Evolutionary conservation across 1,139 yeast species (phyloP), one percentile per base, ranked within the genome.

Genomic region (Pichia sp.): DNA sequence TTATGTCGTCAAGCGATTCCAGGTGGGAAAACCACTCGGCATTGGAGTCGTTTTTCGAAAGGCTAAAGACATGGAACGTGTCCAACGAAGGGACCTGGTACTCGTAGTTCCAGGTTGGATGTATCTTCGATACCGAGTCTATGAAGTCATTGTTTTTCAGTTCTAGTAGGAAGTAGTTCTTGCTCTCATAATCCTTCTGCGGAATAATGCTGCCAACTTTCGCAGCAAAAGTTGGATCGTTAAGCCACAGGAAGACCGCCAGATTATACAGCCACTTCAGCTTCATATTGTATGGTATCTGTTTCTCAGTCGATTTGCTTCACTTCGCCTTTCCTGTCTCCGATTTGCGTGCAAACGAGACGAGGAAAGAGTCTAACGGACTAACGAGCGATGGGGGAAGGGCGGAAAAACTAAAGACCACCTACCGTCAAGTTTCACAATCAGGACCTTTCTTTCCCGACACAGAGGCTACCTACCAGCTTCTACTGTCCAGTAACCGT

Each of bases 31-130:
- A 68, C 51, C 52, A 20, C 24, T 59, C 56, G 34, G 62, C 51
- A 40, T 55, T 52, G 30, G 50, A 50, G 43, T 57, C 60, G 14
- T 62, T 58, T 61, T 80, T 79, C 38, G 69, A 65, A 24, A 79
- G 66, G 41, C 90, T 84, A 62, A 86, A 84, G 10, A 86, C 87
- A 65, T 76, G 81, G 65, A 82, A 84, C 56, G 81, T 74, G 40
- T 80, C 83, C 42, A 82, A 68, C 0, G 85, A 87, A 36, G 81
- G 72, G 2, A 81, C 79, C 49, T 72, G 77, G 66, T 85, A 87
- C 64, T 86, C 91, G 64, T 72, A 85, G 8, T 63, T 63, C 75
- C 80, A 74, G 14, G 64, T 64, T 14, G 78, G 74, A 74, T 69
- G 60, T 78, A 76, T 17, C 64, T 65, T 10, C 63, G 62, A 31